These are phyloP conservation scores for Ceratobasidium sp. DNA, from an alignment of 1,284 basidiomycete species.

Conservation along the genomic window DNA sequence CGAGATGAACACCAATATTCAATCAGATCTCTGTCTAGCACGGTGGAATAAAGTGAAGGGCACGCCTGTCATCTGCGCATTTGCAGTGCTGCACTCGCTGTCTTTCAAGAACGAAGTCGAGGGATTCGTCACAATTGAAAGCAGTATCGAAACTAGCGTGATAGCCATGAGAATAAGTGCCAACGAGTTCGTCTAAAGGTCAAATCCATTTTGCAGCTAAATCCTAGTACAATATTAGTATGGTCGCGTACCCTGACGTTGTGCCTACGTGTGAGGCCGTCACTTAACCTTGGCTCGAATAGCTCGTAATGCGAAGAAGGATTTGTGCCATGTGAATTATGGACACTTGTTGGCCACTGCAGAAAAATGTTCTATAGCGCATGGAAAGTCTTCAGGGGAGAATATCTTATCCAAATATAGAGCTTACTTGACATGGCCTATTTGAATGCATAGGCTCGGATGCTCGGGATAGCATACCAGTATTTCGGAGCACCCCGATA, in stretches of 20 bases:
- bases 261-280: constrained; percentile 87
- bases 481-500: constrained; percentile 96
- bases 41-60: neutral
- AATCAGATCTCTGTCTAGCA: neutral
- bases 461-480: constrained; percentile 97
- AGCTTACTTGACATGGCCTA: constrained; percentile 77
- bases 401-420: too few species aligned
- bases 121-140: constrained; percentile 96
- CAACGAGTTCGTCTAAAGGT: constrained; percentile 93
- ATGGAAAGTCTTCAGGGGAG: too few species aligned
- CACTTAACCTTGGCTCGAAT: constrained; percentile 82
- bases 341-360: constrained; percentile 83
- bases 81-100: constrained; percentile 89
- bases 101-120: constrained; percentile 95
- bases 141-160: constrained; percentile 98
- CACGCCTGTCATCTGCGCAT: constrained; percentile 83
- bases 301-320: constrained; percentile 91
- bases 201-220: too few species aligned
- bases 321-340: constrained; percentile 96
- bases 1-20: constrained; percentile 80
- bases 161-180: constrained; percentile 94
- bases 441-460: constrained; percentile 77
- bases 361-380: constrained; percentile 92
- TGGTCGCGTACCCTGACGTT: constrained; percentile 61
- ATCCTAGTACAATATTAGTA: too few species aligned